These are phyloP conservation scores for Cornus suecica DNA, from an alignment of 148 eudicot genomes.

Conservation along the genomic window DNA sequence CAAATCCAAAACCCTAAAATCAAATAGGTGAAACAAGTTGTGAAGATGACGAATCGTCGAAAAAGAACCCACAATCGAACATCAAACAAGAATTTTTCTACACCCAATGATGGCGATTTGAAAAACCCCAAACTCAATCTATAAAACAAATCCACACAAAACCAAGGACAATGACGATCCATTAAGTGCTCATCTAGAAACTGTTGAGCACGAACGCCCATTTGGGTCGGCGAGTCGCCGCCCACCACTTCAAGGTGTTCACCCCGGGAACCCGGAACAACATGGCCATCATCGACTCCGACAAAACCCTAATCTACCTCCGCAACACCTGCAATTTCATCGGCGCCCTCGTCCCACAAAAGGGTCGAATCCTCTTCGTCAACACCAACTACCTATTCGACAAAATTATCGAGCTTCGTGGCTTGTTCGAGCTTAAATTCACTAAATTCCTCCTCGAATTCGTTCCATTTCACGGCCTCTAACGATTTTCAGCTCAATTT, in stretches of 20 bases:
- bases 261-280: constrained; percentile 59
- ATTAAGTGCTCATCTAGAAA: constrained; percentile 69
- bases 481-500: too few relatives aligned
- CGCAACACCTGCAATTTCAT: constrained; percentile 76
- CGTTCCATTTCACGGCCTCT: too few relatives aligned
- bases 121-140: too few relatives aligned
- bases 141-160: too few relatives aligned
- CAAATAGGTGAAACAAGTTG: too few relatives aligned
- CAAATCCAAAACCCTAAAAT: too few relatives aligned
- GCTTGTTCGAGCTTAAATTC: too few relatives aligned
- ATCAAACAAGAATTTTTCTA: too few relatives aligned
- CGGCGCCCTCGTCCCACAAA: constrained; percentile 36
- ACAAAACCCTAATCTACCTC: constrained; percentile 82
- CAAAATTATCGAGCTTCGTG: constrained; percentile 62
- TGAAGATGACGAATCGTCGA: too few relatives aligned
- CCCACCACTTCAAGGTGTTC: constrained; percentile 81
- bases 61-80: too few relatives aligned
- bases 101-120: too few relatives aligned
- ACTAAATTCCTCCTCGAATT: too few relatives aligned
- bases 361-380: constrained; percentile 71
- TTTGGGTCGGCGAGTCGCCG: constrained; percentile 55
- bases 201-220: constrained; percentile 82
- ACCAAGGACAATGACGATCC: constrained; percentile 56
- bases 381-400: constrained; percentile 77
- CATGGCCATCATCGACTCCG: constrained; percentile 68